Percentiles rank a stretch among this genome's conserved stretches.
Evolutionary conservation across 176 grass and related monocot species (phyloP).

Genomic region (Oryza glumipatula): DNA sequence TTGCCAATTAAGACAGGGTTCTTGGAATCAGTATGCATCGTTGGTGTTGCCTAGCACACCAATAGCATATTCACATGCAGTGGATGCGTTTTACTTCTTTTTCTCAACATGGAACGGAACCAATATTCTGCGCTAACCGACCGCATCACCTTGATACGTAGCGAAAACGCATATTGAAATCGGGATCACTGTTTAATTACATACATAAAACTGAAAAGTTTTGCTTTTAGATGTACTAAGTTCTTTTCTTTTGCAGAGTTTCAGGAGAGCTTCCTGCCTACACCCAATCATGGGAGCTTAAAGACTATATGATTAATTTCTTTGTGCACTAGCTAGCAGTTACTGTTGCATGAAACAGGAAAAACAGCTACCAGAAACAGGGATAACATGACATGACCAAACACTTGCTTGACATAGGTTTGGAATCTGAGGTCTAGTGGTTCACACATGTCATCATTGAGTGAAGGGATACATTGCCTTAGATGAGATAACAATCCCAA

Average conservation of each 20-base stretch:
- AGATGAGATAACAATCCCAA: not conserved
- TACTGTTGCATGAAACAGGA: not conserved
- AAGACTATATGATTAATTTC: conserved; percentile 3
- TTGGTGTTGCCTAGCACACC: conserved; percentile 32
- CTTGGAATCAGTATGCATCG: conserved; percentile 44
- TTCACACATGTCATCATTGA: conserved; percentile 34
- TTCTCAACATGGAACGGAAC: conserved; percentile 19
- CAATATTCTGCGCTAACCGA: conserved; percentile 1
- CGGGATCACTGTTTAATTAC: not conserved
- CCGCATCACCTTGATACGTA: conserved; percentile 25
- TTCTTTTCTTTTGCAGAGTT: conserved; percentile 40
- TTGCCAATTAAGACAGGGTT: conserved; percentile 35
- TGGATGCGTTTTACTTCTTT: conserved; percentile 25
- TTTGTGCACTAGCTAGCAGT: conserved; percentile 17
- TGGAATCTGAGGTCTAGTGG: conserved; percentile 20
- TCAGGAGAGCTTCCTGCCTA: conserved; percentile 34
- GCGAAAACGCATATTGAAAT: conserved; percentile 37
- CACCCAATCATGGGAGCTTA: conserved; percentile 35
- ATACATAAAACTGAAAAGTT: conserved; percentile 12
- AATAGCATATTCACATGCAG: conserved; percentile 38
- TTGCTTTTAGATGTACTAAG: conserved; percentile 37
- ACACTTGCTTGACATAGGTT: conserved; percentile 3
- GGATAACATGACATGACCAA: conserved; percentile 7
- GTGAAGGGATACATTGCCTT: conserved; percentile 16
- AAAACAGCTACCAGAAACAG: not conserved